phyloP scores from a whole-genome alignment of 2,329 filamentous ascomycete species.

The Ascochyta fabae region DNA sequence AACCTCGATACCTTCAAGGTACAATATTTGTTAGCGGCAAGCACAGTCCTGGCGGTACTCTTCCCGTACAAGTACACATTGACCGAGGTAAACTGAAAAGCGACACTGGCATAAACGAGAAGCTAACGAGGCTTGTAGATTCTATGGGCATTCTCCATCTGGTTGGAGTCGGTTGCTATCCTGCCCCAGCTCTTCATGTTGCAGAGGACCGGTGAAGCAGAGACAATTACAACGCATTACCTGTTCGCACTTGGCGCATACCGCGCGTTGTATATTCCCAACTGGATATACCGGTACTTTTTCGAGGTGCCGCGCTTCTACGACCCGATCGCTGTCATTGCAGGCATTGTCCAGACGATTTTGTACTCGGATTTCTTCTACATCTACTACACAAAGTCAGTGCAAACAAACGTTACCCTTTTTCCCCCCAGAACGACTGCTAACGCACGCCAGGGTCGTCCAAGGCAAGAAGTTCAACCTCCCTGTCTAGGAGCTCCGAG shows the following conservation, averaged over 20 bases:
- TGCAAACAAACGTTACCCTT: constrained; percentile 14
- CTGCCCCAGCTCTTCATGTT: constrained; percentile 98
- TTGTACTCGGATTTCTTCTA: constrained; percentile 99
- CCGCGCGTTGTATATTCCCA: constrained; percentile 94
- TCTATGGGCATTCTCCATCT: constrained; percentile 96
- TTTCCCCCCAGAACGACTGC: neutral
- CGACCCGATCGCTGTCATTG: constrained; percentile 86
- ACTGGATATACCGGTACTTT: constrained; percentile 94
- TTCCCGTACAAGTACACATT: constrained; percentile 85
- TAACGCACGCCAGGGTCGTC: constrained; percentile 51
- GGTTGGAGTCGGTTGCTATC: constrained; percentile 96
- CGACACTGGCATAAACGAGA: neutral
- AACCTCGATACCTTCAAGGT: constrained; percentile 98
- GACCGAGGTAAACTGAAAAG: constrained; percentile 61
- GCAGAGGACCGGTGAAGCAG: constrained; percentile 94
- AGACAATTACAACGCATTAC: constrained; percentile 99
- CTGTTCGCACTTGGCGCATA: constrained; percentile 92
- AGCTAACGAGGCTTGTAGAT: constrained; percentile 63
- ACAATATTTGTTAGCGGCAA: constrained; percentile 86
- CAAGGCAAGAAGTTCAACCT: constrained; percentile 63
- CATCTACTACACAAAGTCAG: constrained; percentile 95
- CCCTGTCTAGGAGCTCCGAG: constrained; percentile 51
- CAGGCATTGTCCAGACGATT: constrained; percentile 90
- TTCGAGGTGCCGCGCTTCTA: constrained; percentile 71
- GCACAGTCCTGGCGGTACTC: constrained; percentile 77